Conservation (phyloP, 2,329 filamentous ascomycete genomes). For the Cytospora mali region DNA sequence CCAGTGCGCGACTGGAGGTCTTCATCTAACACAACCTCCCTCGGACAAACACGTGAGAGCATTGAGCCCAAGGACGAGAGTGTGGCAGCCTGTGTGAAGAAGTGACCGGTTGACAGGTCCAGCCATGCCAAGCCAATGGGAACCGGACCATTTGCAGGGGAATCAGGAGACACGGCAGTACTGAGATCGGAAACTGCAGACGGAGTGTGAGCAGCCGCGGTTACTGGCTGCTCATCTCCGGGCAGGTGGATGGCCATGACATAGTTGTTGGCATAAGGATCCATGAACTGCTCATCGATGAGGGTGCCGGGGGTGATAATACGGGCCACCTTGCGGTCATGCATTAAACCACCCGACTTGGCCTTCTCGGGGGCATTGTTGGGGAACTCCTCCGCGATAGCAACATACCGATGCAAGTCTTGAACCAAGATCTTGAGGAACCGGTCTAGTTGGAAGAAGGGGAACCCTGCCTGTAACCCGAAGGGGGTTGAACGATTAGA, state of each 20-base stretch:
- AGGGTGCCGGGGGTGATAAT: slow-evolving; percentile 93
- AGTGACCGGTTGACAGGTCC: slow-evolving; percentile 92
- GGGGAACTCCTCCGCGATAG: slow-evolving; percentile 89
- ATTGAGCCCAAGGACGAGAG: slow-evolving; percentile 75
- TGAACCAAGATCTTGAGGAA: slow-evolving; percentile 93
- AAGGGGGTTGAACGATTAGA: slow-evolving; percentile 33
- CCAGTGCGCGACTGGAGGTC: slow-evolving; percentile 58
- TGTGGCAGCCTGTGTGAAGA: slow-evolving; percentile 79
- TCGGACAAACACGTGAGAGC: slow-evolving; percentile 78
- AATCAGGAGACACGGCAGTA: slow-evolving; percentile 21
- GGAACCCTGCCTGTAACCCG: slow-evolving; percentile 75
- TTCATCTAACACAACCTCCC: slow-evolving; percentile 80
- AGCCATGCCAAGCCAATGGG: slow-evolving; percentile 85
- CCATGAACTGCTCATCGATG: slow-evolving; percentile 97
- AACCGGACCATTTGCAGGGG: slow-evolving; percentile 35
- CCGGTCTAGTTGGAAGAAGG: slow-evolving; percentile 87
- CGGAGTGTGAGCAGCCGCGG: slow-evolving; percentile 3
- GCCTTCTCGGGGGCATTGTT: slow-evolving; percentile 70
- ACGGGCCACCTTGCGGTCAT: slow-evolving; percentile 81
- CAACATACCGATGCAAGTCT: slow-evolving; percentile 87
- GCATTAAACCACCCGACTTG: slow-evolving; percentile 77
- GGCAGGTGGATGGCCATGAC: slow-evolving; percentile 75
- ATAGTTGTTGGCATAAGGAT: slow-evolving; percentile 92
- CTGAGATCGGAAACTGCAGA: slow-evolving; percentile 7
- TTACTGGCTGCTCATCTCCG: not conserved